These are phyloP conservation scores for Cymodocea nodosa DNA, from an alignment of 116 monocot species.

Conservation along the genomic window DNA sequence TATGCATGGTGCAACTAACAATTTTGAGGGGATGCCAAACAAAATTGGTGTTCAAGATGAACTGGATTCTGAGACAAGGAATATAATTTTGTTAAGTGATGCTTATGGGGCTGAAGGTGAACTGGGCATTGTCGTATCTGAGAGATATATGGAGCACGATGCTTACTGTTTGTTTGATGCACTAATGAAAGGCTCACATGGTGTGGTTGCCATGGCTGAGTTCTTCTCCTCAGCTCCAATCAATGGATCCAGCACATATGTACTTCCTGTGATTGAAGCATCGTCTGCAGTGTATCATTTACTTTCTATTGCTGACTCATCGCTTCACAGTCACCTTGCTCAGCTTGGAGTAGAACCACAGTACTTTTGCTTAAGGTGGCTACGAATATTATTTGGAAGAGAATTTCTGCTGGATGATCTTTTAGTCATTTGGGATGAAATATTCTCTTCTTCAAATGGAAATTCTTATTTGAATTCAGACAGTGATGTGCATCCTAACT, in stretches of 20 bases:
- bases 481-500: conserved; percentile 27
- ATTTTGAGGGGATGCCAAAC: conserved; percentile 9
- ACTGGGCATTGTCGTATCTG: conserved; percentile 72
- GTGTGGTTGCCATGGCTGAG: conserved; percentile 63
- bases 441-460: conserved; percentile 44
- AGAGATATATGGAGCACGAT: conserved; percentile 94
- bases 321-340: conserved; percentile 67
- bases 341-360: conserved; percentile 88
- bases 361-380: conserved; percentile 88
- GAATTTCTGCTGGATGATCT: conserved; percentile 79
- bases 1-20: conserved; percentile 9
- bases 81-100: conserved; percentile 65
- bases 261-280: conserved; percentile 82
- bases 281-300: conserved; percentile 72
- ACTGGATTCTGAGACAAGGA: conserved; percentile 56
- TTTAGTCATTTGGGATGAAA: conserved; percentile 70
- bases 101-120: conserved; percentile 94
- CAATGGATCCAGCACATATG: conserved; percentile 24
- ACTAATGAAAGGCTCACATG: conserved; percentile 60
- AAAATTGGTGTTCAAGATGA: conserved; percentile 42
- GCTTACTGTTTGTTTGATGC: conserved; percentile 87
- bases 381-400: conserved; percentile 83
- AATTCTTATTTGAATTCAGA: conserved; percentile 4
- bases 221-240: conserved; percentile 44
- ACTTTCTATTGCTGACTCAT: conserved; percentile 60